Evolutionary conservation across 2,329 filamentous ascomycete species (phyloP), one percentile per base, ranked within the genome.

Genomic region (Sodiomyces alkalinus): DNA sequence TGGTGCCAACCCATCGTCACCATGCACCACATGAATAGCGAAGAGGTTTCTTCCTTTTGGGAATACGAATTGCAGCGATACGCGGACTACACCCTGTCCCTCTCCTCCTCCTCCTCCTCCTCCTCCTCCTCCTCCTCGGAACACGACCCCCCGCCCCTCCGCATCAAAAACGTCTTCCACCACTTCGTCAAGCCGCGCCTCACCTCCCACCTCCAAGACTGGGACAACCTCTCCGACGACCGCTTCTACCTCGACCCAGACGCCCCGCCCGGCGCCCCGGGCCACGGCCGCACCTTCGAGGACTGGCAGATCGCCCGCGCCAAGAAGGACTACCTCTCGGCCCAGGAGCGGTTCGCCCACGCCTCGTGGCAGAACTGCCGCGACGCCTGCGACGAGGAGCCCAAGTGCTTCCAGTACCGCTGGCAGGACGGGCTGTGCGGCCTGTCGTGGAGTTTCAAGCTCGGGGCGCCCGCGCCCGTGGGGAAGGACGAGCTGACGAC

Each of bases 1-100:
- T 71, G 66, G 64, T 71, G 66, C 42, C 60, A 68, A 27, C 61
- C 65, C 7, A 51, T 68, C 24, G 52, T 60, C 2, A 68, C 66
- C 5, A 68, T 71, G 63, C 64, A 68, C 41, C 64, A 68, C 42
- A 52, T 66, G 35, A 52, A 52, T 13, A 52, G 55, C 35, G 54
- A 65, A 32, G 67, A 70, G 30, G 49, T 68, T 4, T 59, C 55
- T 15, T 48, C 48, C 7, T 52, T 70, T 22, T 65, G 58, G 55
- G 51, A 59, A n/a, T 68, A 60, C 39, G 66, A 71, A 40, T 51
- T 51, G 35, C 43, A 45, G 19, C 52, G 53, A 24, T 50, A 50
- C 19, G 34, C 42, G 29, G n/a, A n/a, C n/a, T n/a, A n/a, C n/a
- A n/a, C n/a, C n/a, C n/a, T n/a, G n/a, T n/a, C n/a, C n/a, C n/a